These are phyloP conservation scores for Yamadazyma jaroonii DNA, from an alignment of 1,139 yeast genomes.

Conservation along the genomic window DNA sequence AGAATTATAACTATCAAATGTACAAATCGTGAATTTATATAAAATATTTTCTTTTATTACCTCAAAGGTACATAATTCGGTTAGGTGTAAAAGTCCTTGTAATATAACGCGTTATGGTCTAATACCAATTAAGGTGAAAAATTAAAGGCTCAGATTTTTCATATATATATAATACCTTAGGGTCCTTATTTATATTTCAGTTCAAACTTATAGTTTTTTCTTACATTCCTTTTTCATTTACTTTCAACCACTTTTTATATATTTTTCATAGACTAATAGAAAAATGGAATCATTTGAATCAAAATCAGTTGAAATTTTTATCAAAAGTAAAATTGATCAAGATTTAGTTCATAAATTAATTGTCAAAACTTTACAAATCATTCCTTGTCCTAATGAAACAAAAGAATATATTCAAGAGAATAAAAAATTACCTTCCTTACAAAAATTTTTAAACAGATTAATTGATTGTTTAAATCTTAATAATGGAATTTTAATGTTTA, in stretches of 20 bases:
- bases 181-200: neutral
- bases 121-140: neutral
- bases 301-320: constrained; percentile 54
- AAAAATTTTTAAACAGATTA: constrained; percentile 68
- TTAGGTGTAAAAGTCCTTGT: neutral
- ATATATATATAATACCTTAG: neutral
- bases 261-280: neutral
- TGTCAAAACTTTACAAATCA: constrained; percentile 58
- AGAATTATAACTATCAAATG: too few species aligned
- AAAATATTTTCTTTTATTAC: neutral
- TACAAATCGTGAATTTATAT: too few species aligned
- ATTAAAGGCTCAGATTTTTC: neutral
- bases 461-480: constrained; percentile 73
- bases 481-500: constrained; percentile 73
- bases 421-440: constrained; percentile 60
- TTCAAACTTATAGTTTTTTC: neutral
- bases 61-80: neutral
- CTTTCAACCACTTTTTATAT: neutral
- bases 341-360: constrained; percentile 67
- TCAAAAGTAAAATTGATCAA: constrained; percentile 57
- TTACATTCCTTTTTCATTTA: neutral
- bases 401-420: constrained; percentile 22
- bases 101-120: neutral
- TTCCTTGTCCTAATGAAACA: constrained; percentile 46
- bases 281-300: constrained; percentile 24